phyloP scores from a whole-genome alignment of 768 basidiomycete genomes.

The Lentinula lateritia region DNA sequence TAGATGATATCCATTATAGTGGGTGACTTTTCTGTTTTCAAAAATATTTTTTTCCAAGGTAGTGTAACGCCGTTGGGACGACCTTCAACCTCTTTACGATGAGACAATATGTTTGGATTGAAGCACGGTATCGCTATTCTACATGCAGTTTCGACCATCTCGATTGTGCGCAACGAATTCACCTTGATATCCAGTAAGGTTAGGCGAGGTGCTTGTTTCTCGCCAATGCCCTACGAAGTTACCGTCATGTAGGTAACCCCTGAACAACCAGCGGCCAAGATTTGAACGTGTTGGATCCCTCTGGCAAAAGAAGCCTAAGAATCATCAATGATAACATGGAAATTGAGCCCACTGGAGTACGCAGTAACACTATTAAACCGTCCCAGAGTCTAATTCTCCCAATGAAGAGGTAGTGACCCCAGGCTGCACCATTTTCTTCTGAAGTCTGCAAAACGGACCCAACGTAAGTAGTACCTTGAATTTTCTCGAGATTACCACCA shows the following conservation, averaged over 20 bases:
- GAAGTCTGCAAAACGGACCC: conserved; percentile 28
- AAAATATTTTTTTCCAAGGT: neutral
- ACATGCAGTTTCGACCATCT: neutral
- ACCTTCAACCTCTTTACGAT: neutral
- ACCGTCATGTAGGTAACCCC: conserved; percentile 43
- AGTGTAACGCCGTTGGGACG: neutral
- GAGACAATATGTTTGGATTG: neutral
- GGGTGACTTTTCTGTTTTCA: neutral
- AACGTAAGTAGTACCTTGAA: neutral
- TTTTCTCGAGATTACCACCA: conserved; percentile 8
- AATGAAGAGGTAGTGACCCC: conserved; percentile 41
- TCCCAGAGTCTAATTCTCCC: conserved; percentile 51
- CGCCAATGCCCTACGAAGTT: conserved; percentile 53
- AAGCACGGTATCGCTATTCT: neutral
- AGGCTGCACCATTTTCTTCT: conserved; percentile 38
- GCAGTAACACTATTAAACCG: conserved; percentile 40
- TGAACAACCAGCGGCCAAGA: conserved; percentile 44
- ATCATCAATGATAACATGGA: neutral
- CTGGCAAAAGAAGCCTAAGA: conserved; percentile 17
- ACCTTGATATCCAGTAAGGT: conserved; percentile 42
- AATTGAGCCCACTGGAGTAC: conserved; percentile 33
- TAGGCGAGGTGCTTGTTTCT: conserved; percentile 35
- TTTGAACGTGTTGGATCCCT: conserved; percentile 22
- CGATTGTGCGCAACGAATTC: conserved; percentile 31
- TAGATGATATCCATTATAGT: neutral